A percentile compares a stretch with the other conserved stretches of the same genome.
These are phyloP conservation scores for Stachybotrys elegans DNA, from an alignment of 2,329 filamentous ascomycete genomes.

Conservation along the genomic window DNA sequence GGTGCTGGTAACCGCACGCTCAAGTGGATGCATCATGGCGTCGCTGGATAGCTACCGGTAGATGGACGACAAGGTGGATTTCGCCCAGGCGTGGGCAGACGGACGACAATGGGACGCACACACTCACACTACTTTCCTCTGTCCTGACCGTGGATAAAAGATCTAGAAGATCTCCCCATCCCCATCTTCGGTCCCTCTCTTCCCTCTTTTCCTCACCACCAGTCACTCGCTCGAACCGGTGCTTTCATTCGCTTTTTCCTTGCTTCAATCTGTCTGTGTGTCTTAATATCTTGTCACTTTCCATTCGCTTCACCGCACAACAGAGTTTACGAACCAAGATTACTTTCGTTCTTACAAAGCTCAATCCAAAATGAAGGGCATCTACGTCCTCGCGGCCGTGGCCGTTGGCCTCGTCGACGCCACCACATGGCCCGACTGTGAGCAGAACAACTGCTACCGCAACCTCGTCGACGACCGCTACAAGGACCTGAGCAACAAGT, in stretches of 20 bases:
- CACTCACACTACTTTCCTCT: too few species aligned
- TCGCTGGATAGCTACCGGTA: too few species aligned
- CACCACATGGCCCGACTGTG: conserved; percentile 1
- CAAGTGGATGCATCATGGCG: too few species aligned
- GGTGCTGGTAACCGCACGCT: too few species aligned
- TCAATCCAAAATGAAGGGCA: conserved; percentile 1
- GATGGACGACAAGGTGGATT: too few species aligned
- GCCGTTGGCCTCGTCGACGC: conserved; percentile 1
- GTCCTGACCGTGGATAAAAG: too few species aligned
- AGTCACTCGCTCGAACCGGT: conserved; percentile 1
- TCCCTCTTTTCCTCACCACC: conserved; percentile 1
- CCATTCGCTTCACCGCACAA: conserved; percentile 1
- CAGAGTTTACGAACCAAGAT: background rate
- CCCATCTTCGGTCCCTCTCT: background rate
- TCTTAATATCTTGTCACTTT: background rate
- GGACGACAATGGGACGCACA: too few species aligned
- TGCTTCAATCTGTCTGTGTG: background rate
- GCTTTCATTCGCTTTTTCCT: conserved; percentile 2
- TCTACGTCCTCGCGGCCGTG: background rate
- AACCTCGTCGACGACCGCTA: conserved; percentile 19
- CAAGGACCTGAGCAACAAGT: conserved; percentile 10
- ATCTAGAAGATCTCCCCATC: background rate
- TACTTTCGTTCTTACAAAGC: conserved; percentile 1
- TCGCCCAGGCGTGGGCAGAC: too few species aligned
- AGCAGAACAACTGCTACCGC: conserved; percentile 19